Evolutionary conservation across 805 yeast genomes (phyloP).

Genomic region (Hanseniaspora guilliermondii): DNA sequence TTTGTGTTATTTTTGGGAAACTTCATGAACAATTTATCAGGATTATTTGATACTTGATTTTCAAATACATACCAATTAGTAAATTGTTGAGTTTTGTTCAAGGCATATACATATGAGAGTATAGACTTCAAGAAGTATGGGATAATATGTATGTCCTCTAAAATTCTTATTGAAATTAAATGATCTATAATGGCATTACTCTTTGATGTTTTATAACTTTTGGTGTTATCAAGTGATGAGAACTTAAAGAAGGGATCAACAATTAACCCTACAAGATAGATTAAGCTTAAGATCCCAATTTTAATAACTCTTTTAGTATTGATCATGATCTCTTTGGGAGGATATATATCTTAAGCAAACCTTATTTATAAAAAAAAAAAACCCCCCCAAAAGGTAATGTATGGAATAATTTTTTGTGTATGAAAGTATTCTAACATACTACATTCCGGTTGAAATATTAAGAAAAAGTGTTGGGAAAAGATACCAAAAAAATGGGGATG

Average conservation of each 20-base stretch:
- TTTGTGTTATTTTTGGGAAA: constrained; percentile 34
- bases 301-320: background rate
- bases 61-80: constrained; percentile 66
- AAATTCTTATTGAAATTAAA: constrained; percentile 19
- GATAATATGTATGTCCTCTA: constrained; percentile 43
- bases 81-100: constrained; percentile 25
- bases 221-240: background rate
- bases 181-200: background rate
- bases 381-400: no score
- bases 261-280: background rate
- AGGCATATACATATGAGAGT: constrained; percentile 28
- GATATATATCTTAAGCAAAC: background rate
- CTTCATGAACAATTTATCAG: constrained; percentile 46
- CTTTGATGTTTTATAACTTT: background rate
- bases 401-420: no score
- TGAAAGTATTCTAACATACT: no score
- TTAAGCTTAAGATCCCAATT: background rate
- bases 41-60: constrained; percentile 35
- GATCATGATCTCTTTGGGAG: background rate
- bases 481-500: no score
- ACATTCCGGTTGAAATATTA: no score
- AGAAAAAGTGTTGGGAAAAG: no score
- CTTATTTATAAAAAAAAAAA: no score
- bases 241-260: background rate
- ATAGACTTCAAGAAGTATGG: constrained; percentile 34